Evolutionary conservation across 768 basidiomycete genomes (phyloP).

Genomic region (Xerocomellus intermedius): DNA sequence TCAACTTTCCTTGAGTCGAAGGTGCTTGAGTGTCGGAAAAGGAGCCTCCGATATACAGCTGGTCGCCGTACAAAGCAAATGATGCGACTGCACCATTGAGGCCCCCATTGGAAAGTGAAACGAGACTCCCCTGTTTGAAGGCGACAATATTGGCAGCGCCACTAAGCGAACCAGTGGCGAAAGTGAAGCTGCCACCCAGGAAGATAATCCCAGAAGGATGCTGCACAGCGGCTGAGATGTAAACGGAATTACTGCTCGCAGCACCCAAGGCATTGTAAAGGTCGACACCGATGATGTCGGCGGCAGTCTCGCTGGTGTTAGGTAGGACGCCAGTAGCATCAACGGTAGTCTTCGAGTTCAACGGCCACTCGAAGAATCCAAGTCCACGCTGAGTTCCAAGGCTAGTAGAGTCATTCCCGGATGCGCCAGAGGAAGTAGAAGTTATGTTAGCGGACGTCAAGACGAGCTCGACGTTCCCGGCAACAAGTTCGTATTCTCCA

Average conservation of each 20-base stretch:
- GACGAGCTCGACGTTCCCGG: constrained; percentile 79
- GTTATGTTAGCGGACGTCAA: constrained; percentile 61
- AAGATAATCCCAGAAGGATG: constrained; percentile 66
- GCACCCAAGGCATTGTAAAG: constrained; percentile 63
- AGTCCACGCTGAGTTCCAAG: constrained; percentile 51
- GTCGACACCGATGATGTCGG: constrained; percentile 62
- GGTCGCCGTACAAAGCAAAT: constrained; percentile 58
- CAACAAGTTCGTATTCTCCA: constrained; percentile 79
- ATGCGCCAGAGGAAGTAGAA: constrained; percentile 33
- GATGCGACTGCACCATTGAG: constrained; percentile 78
- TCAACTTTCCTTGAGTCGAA: constrained; percentile 51
- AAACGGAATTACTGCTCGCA: constrained; percentile 32
- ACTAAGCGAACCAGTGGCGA: constrained; percentile 53
- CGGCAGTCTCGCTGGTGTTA: constrained; percentile 66
- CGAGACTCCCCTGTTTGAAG: constrained; percentile 59
- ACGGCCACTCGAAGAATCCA: constrained; percentile 90
- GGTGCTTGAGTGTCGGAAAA: constrained; percentile 69
- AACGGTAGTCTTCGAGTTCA: constrained; percentile 40
- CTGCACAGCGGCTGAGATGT: constrained; percentile 57
- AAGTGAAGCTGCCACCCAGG: constrained; percentile 74
- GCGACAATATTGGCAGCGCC: constrained; percentile 70
- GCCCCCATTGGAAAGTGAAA: constrained; percentile 59
- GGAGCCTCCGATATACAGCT: constrained; percentile 82
- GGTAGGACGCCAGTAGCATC: constrained; percentile 64
- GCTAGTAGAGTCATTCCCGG: constrained; percentile 32